Percentiles rank a stretch among this genome's conserved stretches.
These are phyloP conservation scores for Fusarium albosuccineum DNA, from an alignment of 2,329 filamentous ascomycete genomes.

Conservation along the genomic window DNA sequence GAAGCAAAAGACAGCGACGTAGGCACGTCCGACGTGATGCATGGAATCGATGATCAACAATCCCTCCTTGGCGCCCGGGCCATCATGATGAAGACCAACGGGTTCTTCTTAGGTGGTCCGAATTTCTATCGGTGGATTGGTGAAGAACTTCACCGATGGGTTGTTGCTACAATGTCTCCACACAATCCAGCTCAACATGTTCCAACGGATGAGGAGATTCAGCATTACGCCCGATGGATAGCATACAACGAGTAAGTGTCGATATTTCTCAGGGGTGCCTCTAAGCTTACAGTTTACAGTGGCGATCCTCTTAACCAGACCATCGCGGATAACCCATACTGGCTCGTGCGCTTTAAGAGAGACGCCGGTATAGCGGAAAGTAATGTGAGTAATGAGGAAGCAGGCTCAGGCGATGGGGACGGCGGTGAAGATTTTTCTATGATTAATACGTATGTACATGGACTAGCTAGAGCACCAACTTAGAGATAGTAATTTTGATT, in stretches of 20 bases:
- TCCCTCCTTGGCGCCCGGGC: constrained; percentile 13
- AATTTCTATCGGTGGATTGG: constrained; percentile 41
- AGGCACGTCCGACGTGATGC: background rate
- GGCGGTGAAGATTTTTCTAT: no score
- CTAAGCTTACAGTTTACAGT: background rate
- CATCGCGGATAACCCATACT: constrained; percentile 9
- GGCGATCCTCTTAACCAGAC: constrained; percentile 13
- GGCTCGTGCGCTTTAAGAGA: constrained; percentile 11
- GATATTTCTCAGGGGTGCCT: accelerated
- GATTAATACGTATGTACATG: no score
- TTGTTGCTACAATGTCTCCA: constrained; percentile 48
- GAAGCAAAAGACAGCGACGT: background rate
- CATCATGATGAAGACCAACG: constrained; percentile 12
- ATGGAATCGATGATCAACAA: background rate
- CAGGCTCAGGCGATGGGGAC: no score
- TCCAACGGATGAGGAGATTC: constrained; percentile 53
- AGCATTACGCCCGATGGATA: constrained; percentile 51
- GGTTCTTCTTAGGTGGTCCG: constrained; percentile 39
- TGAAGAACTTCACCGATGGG: constrained; percentile 40
- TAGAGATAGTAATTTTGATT: no score
- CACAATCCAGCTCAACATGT: constrained; percentile 47
- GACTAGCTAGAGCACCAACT: no score
- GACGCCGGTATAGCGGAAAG: constrained; percentile 1
- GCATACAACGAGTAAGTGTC: constrained; percentile 44
- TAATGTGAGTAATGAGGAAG: no score